Conservation (phyloP, 805 yeast genomes). For the Pichia scutulata region DNA sequence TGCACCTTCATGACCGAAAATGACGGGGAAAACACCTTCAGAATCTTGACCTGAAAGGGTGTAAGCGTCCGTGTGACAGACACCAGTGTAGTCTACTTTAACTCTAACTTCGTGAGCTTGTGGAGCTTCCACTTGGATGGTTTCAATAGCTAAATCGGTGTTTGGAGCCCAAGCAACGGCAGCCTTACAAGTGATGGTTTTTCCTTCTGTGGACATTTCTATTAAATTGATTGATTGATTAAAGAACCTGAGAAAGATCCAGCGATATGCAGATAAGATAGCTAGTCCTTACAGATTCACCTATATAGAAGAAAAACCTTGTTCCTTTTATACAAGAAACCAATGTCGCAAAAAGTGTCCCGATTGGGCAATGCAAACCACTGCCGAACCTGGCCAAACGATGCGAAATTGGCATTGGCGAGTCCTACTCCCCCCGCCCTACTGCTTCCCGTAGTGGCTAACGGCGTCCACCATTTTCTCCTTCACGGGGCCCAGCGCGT, state of each 20-base stretch:
- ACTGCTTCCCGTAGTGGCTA: background rate
- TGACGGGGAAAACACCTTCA: constrained; percentile 90
- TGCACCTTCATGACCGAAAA: constrained; percentile 98
- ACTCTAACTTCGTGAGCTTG: constrained; percentile 96
- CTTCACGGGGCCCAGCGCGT: constrained; percentile 58
- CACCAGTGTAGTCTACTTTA: constrained; percentile 81
- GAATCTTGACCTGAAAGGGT: constrained; percentile 93
- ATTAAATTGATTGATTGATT: too few species aligned
- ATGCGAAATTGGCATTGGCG: background rate
- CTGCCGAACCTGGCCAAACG: background rate
- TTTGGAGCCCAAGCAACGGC: constrained; percentile 98
- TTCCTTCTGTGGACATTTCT: background rate
- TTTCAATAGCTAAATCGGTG: constrained; percentile 66
- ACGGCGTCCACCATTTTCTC: constrained; percentile 23
- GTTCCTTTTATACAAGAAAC: background rate
- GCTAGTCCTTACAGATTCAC: too few species aligned
- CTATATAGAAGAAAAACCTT: background rate
- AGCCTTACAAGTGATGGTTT: constrained; percentile 71
- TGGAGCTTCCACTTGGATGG: constrained; percentile 87
- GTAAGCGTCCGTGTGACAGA: constrained; percentile 98
- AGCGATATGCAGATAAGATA: too few species aligned
- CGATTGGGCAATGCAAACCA: background rate
- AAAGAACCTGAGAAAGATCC: too few species aligned
- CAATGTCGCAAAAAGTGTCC: background rate
- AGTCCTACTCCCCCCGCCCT: too few species aligned